These are phyloP conservation scores for Volvox carteri DNA, from an alignment of 163 green algal species.

Conservation along the genomic window DNA sequence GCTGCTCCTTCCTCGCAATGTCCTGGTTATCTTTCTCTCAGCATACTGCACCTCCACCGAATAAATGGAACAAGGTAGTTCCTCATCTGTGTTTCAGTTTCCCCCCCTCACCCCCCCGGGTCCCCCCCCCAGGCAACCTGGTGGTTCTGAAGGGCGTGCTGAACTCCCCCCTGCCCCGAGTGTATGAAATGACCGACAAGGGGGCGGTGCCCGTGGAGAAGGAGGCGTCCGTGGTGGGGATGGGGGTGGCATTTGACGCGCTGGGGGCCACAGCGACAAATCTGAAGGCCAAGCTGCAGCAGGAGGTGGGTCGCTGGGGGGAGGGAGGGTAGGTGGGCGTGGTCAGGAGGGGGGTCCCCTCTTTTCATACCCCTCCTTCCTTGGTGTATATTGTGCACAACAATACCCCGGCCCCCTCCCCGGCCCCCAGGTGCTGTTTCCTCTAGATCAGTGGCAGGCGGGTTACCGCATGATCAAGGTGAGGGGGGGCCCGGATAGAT, in stretches of 20 bases:
- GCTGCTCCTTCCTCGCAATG: no score
- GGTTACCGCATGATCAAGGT: constrained; percentile 59
- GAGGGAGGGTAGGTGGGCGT: not conserved
- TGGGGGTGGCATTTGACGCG: constrained; percentile 23
- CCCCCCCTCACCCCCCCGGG: no score
- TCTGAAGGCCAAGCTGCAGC: constrained; percentile 47
- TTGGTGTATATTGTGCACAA: no score
- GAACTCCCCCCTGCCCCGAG: constrained; percentile 46
- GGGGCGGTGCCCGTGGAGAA: constrained; percentile 44
- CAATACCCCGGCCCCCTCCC: not conserved
- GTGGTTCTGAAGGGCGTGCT: constrained; percentile 27
- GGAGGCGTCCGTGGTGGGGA: constrained; percentile 23
- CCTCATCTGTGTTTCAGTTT: no score
- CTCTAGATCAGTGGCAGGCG: constrained; percentile 51
- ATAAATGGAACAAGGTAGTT: no score
- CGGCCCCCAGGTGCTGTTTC: constrained; percentile 41
- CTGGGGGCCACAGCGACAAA: constrained; percentile 4
- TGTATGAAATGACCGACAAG: constrained; percentile 52
- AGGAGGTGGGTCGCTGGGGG: constrained; percentile 27
- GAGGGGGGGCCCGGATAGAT: not conserved
- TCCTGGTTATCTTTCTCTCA: no score
- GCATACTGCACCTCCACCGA: no score
- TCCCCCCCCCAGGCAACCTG: constrained; percentile 15
- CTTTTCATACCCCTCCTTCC: no score
- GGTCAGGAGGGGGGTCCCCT: not conserved